Conservation (phyloP, 495 filamentous ascomycete species). For the Tuber brumale region DNA sequence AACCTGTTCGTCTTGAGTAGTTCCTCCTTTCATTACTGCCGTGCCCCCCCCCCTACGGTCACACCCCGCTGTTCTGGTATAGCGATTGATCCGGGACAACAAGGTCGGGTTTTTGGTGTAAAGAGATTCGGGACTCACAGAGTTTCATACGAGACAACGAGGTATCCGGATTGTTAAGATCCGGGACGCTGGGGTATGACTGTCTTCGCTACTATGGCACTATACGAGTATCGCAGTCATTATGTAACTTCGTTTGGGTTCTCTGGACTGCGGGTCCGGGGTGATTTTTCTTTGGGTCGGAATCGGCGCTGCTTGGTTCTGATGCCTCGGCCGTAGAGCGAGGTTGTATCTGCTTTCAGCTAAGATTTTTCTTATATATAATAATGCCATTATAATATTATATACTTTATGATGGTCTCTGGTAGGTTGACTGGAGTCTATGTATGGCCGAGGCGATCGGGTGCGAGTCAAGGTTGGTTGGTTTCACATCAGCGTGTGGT, state of each 20-base stretch:
- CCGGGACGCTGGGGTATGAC: neutral
- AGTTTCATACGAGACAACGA: neutral
- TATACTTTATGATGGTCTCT: neutral
- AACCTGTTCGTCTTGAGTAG: neutral
- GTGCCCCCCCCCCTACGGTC: neutral
- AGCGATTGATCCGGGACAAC: neutral
- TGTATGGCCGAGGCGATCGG: neutral
- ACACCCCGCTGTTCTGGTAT: neutral
- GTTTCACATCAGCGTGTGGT: neutral
- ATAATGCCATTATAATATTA: too few species aligned
- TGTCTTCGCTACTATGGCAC: neutral
- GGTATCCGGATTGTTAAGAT: neutral
- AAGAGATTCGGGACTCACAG: neutral
- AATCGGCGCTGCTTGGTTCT: neutral
- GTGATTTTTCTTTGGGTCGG: neutral
- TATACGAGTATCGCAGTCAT: neutral
- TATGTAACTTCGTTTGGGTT: neutral
- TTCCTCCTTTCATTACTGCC: neutral
- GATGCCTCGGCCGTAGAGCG: neutral
- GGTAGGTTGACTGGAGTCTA: neutral
- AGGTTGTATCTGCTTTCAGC: neutral
- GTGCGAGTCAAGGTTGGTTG: neutral
- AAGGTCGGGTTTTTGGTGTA: neutral
- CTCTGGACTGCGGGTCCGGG: neutral
- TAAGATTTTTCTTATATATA: neutral